These are phyloP conservation scores for Venturia nashicola DNA, from an alignment of 2,329 filamentous ascomycete species.

Conservation along the genomic window DNA sequence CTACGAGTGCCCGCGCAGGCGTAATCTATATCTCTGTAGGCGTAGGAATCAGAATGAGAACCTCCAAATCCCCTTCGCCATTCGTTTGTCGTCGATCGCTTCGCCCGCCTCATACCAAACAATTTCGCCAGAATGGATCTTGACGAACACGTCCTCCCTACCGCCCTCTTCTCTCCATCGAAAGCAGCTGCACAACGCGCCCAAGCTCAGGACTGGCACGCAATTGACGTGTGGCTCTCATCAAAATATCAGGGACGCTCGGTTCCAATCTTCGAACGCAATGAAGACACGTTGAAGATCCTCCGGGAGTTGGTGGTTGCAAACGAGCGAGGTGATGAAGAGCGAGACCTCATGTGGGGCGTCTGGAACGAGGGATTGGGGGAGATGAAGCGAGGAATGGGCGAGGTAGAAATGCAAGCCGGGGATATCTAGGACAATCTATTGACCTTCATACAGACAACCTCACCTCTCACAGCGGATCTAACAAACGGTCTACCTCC, in stretches of 20 bases:
- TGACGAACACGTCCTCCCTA: constrained; percentile 14
- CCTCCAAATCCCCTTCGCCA: background rate
- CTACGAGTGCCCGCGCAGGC: too few species aligned
- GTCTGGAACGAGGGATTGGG: constrained; percentile 49
- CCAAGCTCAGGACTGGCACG: constrained; percentile 82
- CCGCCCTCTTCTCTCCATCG: constrained; percentile 45
- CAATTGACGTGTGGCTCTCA: constrained; percentile 69
- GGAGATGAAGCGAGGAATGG: constrained; percentile 31
- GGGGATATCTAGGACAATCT: background rate
- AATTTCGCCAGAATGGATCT: background rate
- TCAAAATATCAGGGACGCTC: constrained; percentile 53
- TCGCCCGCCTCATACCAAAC: too few species aligned
- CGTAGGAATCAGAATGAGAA: background rate
- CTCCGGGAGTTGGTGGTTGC: constrained; percentile 61
- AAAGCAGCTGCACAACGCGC: constrained; percentile 64
- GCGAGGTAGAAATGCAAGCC: background rate
- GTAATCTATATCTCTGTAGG: too few species aligned
- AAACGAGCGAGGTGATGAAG: constrained; percentile 70
- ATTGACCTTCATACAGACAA: background rate
- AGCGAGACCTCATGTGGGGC: constrained; percentile 43
- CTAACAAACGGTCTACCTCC: background rate
- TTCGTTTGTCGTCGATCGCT: background rate
- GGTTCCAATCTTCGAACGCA: constrained; percentile 71
- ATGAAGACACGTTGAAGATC: constrained; percentile 65
- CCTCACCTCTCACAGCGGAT: background rate